phyloP scores from a whole-genome alignment of 1,284 basidiomycete species.

The Porodaedalea pini region DNA sequence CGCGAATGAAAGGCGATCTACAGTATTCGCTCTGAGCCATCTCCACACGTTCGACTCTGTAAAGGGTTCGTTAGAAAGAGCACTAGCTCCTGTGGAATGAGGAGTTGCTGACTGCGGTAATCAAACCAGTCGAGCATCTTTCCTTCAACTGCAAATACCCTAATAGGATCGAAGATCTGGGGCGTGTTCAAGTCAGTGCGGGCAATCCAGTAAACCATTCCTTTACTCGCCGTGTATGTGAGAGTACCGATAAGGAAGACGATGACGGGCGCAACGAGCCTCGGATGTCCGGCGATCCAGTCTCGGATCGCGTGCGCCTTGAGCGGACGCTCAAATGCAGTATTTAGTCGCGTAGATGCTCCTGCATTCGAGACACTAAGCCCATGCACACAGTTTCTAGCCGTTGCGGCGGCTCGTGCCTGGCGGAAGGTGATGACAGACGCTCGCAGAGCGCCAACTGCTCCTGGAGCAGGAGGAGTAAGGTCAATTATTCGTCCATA shows the following conservation, averaged over 20 bases:
- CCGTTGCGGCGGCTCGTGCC: conserved; percentile 71
- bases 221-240: conserved; percentile 76
- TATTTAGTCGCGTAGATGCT: conserved; percentile 54
- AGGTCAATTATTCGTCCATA: conserved; percentile 81
- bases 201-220: conserved; percentile 21
- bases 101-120: conserved; percentile 47
- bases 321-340: conserved; percentile 72
- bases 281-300: conserved; percentile 85
- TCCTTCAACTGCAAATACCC: conserved; percentile 79
- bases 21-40: conserved; percentile 60
- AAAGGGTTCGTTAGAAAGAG: not conserved
- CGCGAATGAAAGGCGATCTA: conserved; percentile 45
- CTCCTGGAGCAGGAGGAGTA: conserved; percentile 54
- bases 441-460: conserved; percentile 66
- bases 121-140: conserved; percentile 86
- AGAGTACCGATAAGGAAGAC: conserved; percentile 87
- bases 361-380: conserved; percentile 38
- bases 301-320: conserved; percentile 75
- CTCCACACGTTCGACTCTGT: conserved; percentile 61
- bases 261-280: conserved; percentile 80
- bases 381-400: conserved; percentile 85
- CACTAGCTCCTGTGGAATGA: not conserved
- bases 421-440: conserved; percentile 61
- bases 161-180: conserved; percentile 89
- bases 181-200: not conserved